Base-by-base conservation (phyloP, 495 filamentous ascomycete species). In the Aspergillus avenaceus region DNA sequence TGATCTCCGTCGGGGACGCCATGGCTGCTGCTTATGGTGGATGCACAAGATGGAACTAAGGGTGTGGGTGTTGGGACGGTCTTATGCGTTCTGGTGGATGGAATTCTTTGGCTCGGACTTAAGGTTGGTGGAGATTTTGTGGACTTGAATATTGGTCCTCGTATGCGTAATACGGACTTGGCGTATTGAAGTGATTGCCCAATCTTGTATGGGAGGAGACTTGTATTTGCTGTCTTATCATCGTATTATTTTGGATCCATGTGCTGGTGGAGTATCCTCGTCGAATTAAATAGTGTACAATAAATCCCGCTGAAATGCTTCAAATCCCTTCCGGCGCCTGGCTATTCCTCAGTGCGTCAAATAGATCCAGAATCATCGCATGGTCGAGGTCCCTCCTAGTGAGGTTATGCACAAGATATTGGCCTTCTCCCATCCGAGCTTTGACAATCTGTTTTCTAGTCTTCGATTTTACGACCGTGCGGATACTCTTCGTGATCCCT, bases 401-500 rank as follows among this genome's bases (percentile, higher is more conserved):
- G 3, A 38, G 6, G 6, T 37, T 37, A n/a, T 9, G 29, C 4
- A 27, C 36, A 5, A 50, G 16, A 31, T 50, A 47, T 13, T 46
- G 41, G 1, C 56, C 60, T 5, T 63, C 60, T 18, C 42, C 23
- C 11, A 36, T 43, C 12, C 57, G 49, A 9, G 57, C 54, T 11
- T 52, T 54, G 16, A 47, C 40, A 13, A 64, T 46, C 11, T 31
- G 25, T 26, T 62, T 63, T 13, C 46, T 49, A n/a, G 58, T 64
- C 43, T 64, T 63, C 9, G 58, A 54, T 29, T 40, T 49, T 2
- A 62, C 41, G 0, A 59, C 57, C n/a, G 45, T 23, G 26, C 62
- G 51, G 16, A 66, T 38, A 16, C 53, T 66, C 25, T 62, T 64
- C 18, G 50, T 52, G 19, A 66, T 58, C 0, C 63, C 63, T 1